A percentile compares a stretch with the other conserved stretches of the same genome.
Evolutionary conservation across 768 basidiomycete species (phyloP).

Genomic region (Cystobasidium onofrii): DNA sequence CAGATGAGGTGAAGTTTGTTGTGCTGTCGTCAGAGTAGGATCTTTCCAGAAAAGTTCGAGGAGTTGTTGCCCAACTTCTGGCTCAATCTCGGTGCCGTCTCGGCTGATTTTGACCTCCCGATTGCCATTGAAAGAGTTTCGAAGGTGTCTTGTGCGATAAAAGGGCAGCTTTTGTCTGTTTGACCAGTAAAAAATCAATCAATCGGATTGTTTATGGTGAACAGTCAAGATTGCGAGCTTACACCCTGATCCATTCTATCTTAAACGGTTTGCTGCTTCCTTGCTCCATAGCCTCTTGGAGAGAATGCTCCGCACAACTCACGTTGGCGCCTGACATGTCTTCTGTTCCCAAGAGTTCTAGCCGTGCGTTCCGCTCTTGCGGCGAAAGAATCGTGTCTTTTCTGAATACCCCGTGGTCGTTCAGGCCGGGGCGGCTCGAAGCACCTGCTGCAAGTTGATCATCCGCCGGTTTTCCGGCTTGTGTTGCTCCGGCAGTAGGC

Average conservation of each 20-base stretch:
- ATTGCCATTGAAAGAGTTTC: constrained; percentile 89
- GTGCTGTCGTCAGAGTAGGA: background rate
- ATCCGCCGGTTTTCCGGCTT: background rate
- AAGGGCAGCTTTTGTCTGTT: constrained; percentile 60
- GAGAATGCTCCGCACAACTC: background rate
- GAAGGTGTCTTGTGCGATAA: constrained; percentile 63
- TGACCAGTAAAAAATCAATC: no score
- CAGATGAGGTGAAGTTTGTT: background rate
- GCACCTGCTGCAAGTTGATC: background rate
- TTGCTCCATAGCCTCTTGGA: constrained; percentile 42
- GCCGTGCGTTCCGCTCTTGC: constrained; percentile 35
- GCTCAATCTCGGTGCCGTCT: constrained; percentile 32
- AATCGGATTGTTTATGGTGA: no score
- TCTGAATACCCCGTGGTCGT: constrained; percentile 43
- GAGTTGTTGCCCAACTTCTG: constrained; percentile 5
- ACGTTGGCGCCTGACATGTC: constrained; percentile 28
- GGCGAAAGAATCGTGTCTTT: constrained; percentile 43
- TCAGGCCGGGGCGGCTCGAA: background rate
- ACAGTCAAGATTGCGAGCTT: background rate
- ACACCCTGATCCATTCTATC: constrained; percentile 63
- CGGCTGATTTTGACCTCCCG: constrained; percentile 47
- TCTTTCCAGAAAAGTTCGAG: constrained; percentile 29
- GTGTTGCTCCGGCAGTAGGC: background rate
- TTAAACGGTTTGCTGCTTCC: constrained; percentile 71
- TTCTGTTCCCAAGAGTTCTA: constrained; percentile 38